These are phyloP conservation scores for Xanthoparmelia taractica DNA, from an alignment of 495 filamentous ascomycete species.

Conservation along the genomic window DNA sequence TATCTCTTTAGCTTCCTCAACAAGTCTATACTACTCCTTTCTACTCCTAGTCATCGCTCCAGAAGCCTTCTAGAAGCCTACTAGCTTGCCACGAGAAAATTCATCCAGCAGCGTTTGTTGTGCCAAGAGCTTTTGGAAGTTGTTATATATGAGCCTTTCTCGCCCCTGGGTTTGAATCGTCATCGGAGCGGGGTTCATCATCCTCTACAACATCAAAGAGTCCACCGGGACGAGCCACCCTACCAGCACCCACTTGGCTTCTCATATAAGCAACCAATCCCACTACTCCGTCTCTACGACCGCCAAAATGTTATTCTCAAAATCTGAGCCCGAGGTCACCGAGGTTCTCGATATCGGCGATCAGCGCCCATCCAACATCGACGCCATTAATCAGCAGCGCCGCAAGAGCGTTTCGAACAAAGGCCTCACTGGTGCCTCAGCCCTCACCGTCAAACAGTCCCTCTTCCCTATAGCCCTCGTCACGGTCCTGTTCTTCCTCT, in stretches of 20 bases:
- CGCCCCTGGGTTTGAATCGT: not conserved
- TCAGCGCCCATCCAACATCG: conserved; percentile 23
- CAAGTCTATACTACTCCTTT: not conserved
- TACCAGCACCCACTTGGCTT: not conserved
- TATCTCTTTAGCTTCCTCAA: not conserved
- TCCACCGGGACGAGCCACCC: not conserved
- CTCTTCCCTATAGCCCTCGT: conserved; percentile 42
- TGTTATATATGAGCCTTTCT: not conserved
- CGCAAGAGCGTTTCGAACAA: conserved; percentile 25
- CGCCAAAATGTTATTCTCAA: not conserved
- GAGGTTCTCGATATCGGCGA: not conserved
- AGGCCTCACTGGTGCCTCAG: conserved; percentile 25
- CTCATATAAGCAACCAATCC: not conserved
- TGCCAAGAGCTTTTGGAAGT: not conserved
- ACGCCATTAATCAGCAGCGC: conserved; percentile 23
- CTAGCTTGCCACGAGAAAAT: not conserved
- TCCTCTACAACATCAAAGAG: not conserved
- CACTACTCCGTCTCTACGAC: not conserved
- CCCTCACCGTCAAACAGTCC: conserved; percentile 47
- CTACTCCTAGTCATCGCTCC: not conserved
- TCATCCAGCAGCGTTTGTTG: not conserved
- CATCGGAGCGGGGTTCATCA: not conserved
- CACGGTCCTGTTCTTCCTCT: conserved; percentile 38
- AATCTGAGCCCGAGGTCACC: not conserved
- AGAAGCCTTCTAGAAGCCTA: not conserved